Conservation (phyloP, 2,329 filamentous ascomycete species). For the Mycocentrospora acerina region DNA sequence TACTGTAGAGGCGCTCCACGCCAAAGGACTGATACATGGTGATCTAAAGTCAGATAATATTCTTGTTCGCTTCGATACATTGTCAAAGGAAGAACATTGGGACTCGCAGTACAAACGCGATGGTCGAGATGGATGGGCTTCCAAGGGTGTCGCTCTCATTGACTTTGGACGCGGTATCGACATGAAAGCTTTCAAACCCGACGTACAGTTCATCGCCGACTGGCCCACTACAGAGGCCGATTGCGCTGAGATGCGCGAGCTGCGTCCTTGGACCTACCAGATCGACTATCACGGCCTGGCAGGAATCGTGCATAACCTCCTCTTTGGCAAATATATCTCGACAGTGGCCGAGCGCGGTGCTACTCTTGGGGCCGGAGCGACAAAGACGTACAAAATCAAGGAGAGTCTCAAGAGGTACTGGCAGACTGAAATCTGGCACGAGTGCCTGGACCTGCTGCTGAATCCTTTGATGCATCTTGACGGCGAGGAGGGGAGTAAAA, state of each 20-base stretch:
- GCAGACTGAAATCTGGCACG: conserved; percentile 88
- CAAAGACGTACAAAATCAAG: conserved; percentile 74
- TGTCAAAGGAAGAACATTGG: conserved; percentile 51
- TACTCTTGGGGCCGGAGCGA: conserved; percentile 57
- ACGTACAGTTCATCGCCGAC: conserved; percentile 88
- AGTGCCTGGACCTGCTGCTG: conserved; percentile 80
- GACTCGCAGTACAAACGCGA: conserved; percentile 68
- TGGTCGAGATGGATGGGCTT: conserved; percentile 75
- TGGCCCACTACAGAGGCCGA: conserved; percentile 88
- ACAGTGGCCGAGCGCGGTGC: conserved; percentile 58
- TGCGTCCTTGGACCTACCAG: conserved; percentile 94
- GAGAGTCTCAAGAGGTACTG: conserved; percentile 92
- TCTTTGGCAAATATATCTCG: conserved; percentile 95
- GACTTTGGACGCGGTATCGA: conserved; percentile 96
- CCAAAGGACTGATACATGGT: conserved; percentile 79
- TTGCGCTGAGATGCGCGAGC: conserved; percentile 93
- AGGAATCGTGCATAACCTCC: conserved; percentile 79
- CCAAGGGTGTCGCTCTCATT: conserved; percentile 81
- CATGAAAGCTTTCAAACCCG: conserved; percentile 76
- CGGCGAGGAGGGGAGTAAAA: conserved; percentile 62
- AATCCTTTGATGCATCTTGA: conserved; percentile 73
- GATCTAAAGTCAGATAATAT: conserved; percentile 97
- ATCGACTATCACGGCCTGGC: conserved; percentile 95
- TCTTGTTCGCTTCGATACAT: conserved; percentile 74
- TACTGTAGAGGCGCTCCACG: conserved; percentile 83